Base-by-base conservation (phyloP, 2,329 filamentous ascomycete species). In the Colletotrichum neosansevieriae region DNA sequence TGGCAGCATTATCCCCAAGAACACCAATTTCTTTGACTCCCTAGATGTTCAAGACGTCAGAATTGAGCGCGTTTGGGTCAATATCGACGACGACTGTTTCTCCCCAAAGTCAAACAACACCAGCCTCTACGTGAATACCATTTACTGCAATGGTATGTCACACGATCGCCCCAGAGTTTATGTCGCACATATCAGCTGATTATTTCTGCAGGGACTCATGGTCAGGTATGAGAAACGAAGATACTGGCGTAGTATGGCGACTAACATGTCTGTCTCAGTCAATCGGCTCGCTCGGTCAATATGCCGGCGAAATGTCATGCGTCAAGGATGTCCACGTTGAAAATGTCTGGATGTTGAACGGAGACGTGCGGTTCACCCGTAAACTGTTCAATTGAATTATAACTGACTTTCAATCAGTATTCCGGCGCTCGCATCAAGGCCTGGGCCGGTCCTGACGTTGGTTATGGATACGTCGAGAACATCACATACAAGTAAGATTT, bases 21-120 rank as follows among this genome's bases (percentile, higher is more conserved):
- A 90, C 75, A 89, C 86, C 0, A 88, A 90, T 70, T 88, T 88
- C 47, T 89, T 89, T 75, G 88, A 90, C 77, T 85, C 86, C 0
- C 79, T 86, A 61, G 89, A 88, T 61, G 83, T 88, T 36, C 82
- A 88, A 58, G 83, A 83, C 0, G 75, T 90, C 7, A 83, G 76
- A 0, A 83, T 88, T 17, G 82, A 83, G 64, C 82, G 85, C 29
- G 78, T 82, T 2, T 84, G 82, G 75, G 81, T 87, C 24, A 83
- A 88, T 60, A 84, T 85, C 47, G 85, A 84, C n/a, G 85, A 89
- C 67, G 87, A 89, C 74, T 89, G 87, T 74, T 88, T 89, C 77
- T 87, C 85, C 1, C 85, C 87, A 6, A 89, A 89, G 75, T 84
- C 86, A 7, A 89, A 89, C 72, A 86, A 85, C 7, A 83, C 83